These are phyloP conservation scores for Pleoardoris graminearum DNA, from an alignment of 2,329 filamentous ascomycete genomes.

Conservation along the genomic window DNA sequence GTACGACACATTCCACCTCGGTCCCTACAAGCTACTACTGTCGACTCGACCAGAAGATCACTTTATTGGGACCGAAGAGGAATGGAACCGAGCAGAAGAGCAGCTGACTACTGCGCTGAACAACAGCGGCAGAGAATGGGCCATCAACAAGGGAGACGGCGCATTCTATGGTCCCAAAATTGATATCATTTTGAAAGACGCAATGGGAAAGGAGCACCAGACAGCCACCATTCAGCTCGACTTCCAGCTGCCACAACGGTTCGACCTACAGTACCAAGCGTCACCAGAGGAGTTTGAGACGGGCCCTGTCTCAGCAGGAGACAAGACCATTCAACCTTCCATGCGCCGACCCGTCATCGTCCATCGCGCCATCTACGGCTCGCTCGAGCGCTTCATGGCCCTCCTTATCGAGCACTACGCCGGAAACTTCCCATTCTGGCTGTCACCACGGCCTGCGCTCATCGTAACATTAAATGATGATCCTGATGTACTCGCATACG, in stretches of 20 bases:
- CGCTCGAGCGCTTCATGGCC: constrained; percentile 82
- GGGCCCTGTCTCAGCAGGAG: constrained; percentile 52
- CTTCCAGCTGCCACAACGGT: constrained; percentile 84
- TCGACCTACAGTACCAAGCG: constrained; percentile 73
- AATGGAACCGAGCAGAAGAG: constrained; percentile 70
- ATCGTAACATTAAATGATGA: constrained; percentile 73
- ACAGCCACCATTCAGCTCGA: constrained; percentile 88
- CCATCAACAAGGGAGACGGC: constrained; percentile 77
- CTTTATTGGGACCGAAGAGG: constrained; percentile 73
- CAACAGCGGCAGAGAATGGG: constrained; percentile 68
- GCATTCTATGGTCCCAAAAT: constrained; percentile 94
- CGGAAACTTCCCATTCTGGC: constrained; percentile 82
- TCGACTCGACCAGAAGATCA: constrained; percentile 77
- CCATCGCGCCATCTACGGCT: constrained; percentile 82
- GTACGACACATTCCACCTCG: constrained; percentile 70
- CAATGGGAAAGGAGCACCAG: constrained; percentile 79
- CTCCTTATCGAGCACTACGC: constrained; percentile 82
- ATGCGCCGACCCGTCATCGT: constrained; percentile 70
- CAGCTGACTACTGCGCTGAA: constrained; percentile 67
- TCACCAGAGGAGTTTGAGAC: constrained; percentile 66
- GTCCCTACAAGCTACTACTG: constrained; percentile 73
- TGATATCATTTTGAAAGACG: constrained; percentile 79
- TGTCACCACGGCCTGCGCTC: constrained; percentile 77
- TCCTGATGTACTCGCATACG: constrained; percentile 55
- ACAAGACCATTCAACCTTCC: constrained; percentile 34